phyloP scores from a whole-genome alignment of 2,329 filamentous ascomycete species.

The Aspergillus glaucus region DNA sequence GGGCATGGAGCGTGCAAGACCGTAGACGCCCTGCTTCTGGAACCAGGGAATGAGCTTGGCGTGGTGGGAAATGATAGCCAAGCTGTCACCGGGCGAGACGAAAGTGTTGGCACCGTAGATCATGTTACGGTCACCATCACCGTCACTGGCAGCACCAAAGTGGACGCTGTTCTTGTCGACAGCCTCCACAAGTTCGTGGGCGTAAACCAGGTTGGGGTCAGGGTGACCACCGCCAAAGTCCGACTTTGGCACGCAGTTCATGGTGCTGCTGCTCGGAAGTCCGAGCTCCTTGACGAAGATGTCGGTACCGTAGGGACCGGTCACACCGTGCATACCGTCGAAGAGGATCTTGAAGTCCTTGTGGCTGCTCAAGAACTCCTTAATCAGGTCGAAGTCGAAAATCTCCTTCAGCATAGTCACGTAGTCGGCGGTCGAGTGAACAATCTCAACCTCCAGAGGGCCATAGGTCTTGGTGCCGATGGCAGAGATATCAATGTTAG shows the following conservation, averaged over 20 bases:
- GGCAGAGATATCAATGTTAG: conserved; percentile 74
- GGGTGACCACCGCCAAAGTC: conserved; percentile 98
- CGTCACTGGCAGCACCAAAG: conserved; percentile 93
- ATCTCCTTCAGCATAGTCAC: conserved; percentile 94
- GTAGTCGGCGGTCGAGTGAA: conserved; percentile 91
- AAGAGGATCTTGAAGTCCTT: conserved; percentile 95
- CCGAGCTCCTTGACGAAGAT: conserved; percentile 95
- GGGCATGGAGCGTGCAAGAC: conserved; percentile 94
- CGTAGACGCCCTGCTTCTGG: conserved; percentile 93
- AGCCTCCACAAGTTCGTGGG: conserved; percentile 85
- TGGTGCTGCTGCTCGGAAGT: conserved; percentile 66
- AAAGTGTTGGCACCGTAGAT: conserved; percentile 97
- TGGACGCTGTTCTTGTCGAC: conserved; percentile 89
- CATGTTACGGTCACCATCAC: conserved; percentile 99
- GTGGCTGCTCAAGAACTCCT: conserved; percentile 81
- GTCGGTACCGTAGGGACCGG: conserved; percentile 86
- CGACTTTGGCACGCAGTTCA: conserved; percentile 86
- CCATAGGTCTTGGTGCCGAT: conserved; percentile 83
- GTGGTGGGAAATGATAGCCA: conserved; percentile 97
- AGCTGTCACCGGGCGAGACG: conserved; percentile 91
- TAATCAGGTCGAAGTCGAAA: conserved; percentile 96
- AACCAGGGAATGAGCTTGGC: conserved; percentile 97
- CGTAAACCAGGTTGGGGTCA: conserved; percentile 96
- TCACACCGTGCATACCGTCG: conserved; percentile 89
- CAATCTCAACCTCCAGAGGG: conserved; percentile 83